These are phyloP conservation scores for Trifolium fragiferum DNA, from an alignment of 306 rosid species.

Conservation along the genomic window DNA sequence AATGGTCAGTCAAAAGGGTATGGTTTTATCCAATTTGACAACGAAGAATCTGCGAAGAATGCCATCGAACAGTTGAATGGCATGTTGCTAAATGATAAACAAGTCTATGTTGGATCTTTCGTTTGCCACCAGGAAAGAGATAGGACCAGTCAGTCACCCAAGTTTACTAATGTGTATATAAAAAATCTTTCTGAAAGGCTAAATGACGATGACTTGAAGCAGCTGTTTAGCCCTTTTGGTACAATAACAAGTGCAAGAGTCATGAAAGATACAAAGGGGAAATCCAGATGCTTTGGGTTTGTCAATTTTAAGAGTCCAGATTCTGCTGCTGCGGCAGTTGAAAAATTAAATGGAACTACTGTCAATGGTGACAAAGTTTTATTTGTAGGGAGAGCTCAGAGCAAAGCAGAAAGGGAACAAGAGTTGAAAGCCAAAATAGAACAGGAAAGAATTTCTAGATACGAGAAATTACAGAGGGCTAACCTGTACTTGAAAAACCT, in stretches of 20 bases:
- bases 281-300: conserved; percentile 85
- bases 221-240: conserved; percentile 59
- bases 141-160: conserved; percentile 52
- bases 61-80: conserved; percentile 72
- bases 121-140: conserved; percentile 64
- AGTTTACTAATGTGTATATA: conserved; percentile 77
- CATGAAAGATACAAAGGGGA: conserved; percentile 69
- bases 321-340: conserved; percentile 71
- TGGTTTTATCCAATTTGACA: conserved; percentile 82
- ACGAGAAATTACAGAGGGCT: conserved; percentile 82
- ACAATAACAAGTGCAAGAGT: conserved; percentile 68
- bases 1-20: conserved; percentile 79
- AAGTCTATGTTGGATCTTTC: conserved; percentile 69
- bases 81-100: conserved; percentile 75
- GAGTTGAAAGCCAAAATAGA: conserved; percentile 75
- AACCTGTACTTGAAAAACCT: conserved; percentile 83
- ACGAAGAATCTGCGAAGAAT: conserved; percentile 62
- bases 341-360: conserved; percentile 60
- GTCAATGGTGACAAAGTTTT: conserved; percentile 59
- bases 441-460: conserved; percentile 69
- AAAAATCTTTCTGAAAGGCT: conserved; percentile 66
- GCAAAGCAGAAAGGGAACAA: conserved; percentile 69
- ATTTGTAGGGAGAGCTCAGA: conserved; percentile 83
- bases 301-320: conserved; percentile 69
- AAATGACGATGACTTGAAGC: conserved; percentile 60